phyloP scores from a whole-genome alignment of 179 eudicot species.

The Silene coronaria region DNA sequence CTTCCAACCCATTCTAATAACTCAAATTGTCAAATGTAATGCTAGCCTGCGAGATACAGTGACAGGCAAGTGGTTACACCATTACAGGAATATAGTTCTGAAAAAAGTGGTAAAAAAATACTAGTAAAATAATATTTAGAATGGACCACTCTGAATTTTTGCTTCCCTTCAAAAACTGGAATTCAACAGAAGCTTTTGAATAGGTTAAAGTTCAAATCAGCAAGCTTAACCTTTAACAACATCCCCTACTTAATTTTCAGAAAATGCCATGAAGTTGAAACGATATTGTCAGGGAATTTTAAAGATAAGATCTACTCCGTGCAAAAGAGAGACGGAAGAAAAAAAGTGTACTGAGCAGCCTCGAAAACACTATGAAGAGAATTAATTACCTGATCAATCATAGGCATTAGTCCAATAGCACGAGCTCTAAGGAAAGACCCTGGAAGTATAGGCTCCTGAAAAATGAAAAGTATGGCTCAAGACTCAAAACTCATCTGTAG shows the following conservation, averaged over 20 bases:
- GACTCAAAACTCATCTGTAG: neutral
- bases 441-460: slow-evolving; percentile 79
- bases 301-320: neutral
- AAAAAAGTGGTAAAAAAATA: no score
- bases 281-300: neutral
- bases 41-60: neutral
- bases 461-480: neutral
- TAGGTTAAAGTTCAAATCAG: no score
- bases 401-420: slow-evolving; percentile 94
- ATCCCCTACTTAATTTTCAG: neutral
- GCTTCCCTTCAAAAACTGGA: neutral
- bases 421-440: slow-evolving; percentile 88
- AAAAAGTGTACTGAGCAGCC: neutral
- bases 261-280: neutral
- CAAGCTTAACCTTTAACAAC: neutral
- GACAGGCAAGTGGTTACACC: neutral
- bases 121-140: no score
- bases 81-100: neutral
- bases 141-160: neutral
- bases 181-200: no score
- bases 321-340: neutral
- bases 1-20: neutral
- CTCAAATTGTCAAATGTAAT: slow-evolving; percentile 2
- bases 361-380: neutral
- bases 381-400: slow-evolving; percentile 87